Base-by-base conservation (phyloP, 2,329 filamentous ascomycete species). In the Pseudogymnoascus sp. region DNA sequence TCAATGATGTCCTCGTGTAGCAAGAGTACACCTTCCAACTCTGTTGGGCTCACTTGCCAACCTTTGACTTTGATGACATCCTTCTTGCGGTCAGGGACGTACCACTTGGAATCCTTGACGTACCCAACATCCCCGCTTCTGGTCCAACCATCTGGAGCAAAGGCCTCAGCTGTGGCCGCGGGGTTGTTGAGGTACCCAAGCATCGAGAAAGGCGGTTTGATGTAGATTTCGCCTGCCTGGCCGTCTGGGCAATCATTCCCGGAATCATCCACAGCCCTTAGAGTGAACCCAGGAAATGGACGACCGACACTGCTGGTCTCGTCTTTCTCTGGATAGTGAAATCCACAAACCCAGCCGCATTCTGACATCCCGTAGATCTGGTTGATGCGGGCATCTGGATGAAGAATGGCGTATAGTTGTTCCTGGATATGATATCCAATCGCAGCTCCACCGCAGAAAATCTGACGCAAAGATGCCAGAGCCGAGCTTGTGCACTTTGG, bases 321-420 rank as follows among this genome's bases (percentile, higher is more conserved):
- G 53, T 80, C 78, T 13, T 72, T 61, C 59, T 61, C 59, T 16
- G 59, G 59, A 61, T 74, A 76, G 16, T 71, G 72, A 62, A 73
- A 75, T 62, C 77, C 76, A 68, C 79, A 77, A 2, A 61, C 59
- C 67, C 74, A 67, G 72, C 81, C 81, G 67, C 71, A 75, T 70
- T 84, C 82, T 0, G 81, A 83, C 78, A 83, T 82, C 1, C 82
- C 82, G 77, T 79, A 84, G 38, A 81, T 75, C 64, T 81, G 79
- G 8, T 74, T 74, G 13, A 82, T 74, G 16, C 74, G 72, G 0
- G 79, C 78, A 33, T 76, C 70, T 1, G 67, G 66, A 26, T 75
- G 69, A 40, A 83, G 76, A 21, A 79, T 70, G 5, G 69, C 67
- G 35, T 76, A 73, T 65, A 81, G 73, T 59, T 73, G 69, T n/a